Evolutionary conservation across 1,284 basidiomycete genomes (phyloP).

Genomic region (Meripilus lineatus): DNA sequence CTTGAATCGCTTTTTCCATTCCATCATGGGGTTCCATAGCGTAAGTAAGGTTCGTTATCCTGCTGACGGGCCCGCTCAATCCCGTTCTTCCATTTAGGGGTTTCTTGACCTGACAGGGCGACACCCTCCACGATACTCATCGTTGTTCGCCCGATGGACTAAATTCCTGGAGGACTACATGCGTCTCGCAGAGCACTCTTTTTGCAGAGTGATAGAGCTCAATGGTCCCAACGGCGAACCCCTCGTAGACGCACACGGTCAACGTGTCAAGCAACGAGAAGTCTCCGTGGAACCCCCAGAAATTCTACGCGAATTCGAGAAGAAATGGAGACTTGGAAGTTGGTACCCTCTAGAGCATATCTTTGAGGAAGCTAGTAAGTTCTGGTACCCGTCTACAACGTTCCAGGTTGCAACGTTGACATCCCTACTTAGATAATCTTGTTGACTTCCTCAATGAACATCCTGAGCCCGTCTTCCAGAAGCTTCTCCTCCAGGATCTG

Average conservation of each 20-base stretch:
- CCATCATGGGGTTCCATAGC: neutral
- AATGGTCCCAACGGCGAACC: neutral
- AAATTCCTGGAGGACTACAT: no score
- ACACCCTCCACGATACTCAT: neutral
- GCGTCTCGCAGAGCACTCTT: no score
- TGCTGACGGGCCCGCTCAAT: neutral
- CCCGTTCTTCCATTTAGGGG: neutral
- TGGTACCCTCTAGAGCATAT: no score
- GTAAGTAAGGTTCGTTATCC: neutral
- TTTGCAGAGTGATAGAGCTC: neutral
- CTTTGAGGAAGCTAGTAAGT: no score
- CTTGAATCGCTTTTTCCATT: neutral
- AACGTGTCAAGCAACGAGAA: neutral
- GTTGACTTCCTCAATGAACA: neutral
- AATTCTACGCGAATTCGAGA: no score
- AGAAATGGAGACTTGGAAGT: no score
- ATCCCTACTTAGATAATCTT: no score
- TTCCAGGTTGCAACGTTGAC: no score
- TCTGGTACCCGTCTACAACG: no score
- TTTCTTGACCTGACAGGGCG: neutral
- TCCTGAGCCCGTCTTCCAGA: slow-evolving; percentile 8
- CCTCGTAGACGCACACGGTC: neutral
- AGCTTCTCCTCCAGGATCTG: slow-evolving; percentile 7
- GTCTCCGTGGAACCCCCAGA: no score
- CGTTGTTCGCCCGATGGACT: neutral